Percentiles rank a stretch among this genome's conserved stretches.
Conservation (phyloP, 192 early-diverging fungal species). For the Ramicandelaber brevisporus region DNA sequence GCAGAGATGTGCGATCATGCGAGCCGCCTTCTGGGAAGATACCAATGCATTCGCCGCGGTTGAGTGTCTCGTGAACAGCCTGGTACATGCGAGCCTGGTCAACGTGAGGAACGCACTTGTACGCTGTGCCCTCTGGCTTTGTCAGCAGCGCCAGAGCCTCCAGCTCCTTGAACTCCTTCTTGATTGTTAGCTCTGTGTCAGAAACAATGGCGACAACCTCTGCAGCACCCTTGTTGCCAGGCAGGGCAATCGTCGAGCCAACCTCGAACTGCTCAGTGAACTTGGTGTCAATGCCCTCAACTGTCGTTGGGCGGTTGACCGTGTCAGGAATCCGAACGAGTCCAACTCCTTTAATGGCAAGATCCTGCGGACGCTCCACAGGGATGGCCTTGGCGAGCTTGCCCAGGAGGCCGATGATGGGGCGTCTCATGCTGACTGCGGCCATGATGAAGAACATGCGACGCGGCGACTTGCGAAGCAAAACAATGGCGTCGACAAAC, state of each 20-base stretch:
- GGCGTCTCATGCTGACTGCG: slow-evolving; percentile 68
- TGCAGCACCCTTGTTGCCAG: slow-evolving; percentile 25
- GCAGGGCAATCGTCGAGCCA: slow-evolving; percentile 33
- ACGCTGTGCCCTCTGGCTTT: slow-evolving; percentile 22
- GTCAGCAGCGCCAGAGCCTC: slow-evolving; percentile 36
- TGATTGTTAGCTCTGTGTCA: slow-evolving; percentile 55
- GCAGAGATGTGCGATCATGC: slow-evolving; percentile 87
- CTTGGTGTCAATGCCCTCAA: slow-evolving; percentile 37
- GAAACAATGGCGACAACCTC: slow-evolving; percentile 55
- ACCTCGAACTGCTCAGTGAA: slow-evolving; percentile 40
- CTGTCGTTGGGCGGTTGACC: slow-evolving; percentile 33
- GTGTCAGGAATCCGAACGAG: slow-evolving; percentile 35
- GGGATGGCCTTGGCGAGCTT: slow-evolving; percentile 59
- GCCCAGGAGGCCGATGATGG: slow-evolving; percentile 61
- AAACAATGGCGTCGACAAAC: slow-evolving; percentile 86
- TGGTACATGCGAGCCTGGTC: slow-evolving; percentile 74
- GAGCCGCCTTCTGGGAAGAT: slow-evolving; percentile 98
- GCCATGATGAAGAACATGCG: slow-evolving; percentile 57
- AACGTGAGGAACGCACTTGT: slow-evolving; percentile 54
- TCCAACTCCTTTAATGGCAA: slow-evolving; percentile 45
- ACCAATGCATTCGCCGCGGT: slow-evolving; percentile 50
- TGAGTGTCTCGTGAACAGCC: slow-evolving; percentile 54
- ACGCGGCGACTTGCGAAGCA: slow-evolving; percentile 57
- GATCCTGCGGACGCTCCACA: slow-evolving; percentile 79
- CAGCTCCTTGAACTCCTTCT: slow-evolving; percentile 46